Conservation (phyloP, 805 yeast species). For the Jamesozyma gamospora region DNA sequence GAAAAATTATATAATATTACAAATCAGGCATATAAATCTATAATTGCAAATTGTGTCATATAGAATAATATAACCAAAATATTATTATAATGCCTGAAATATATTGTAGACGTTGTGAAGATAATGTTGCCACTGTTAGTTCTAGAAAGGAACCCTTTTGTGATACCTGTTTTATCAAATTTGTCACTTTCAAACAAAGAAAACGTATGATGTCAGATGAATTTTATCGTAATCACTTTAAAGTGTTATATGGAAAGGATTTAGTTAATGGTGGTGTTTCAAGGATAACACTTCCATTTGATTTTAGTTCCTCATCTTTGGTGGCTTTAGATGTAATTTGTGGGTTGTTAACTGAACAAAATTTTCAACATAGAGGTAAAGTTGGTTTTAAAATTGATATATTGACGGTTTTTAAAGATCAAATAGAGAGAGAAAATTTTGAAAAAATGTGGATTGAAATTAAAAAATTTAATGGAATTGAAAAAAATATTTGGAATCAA, state of each 20-base stretch:
- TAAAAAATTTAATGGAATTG: slow-evolving; percentile 6
- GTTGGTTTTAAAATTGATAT: slow-evolving; percentile 58
- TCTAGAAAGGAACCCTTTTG: slow-evolving; percentile 29
- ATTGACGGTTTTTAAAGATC: slow-evolving; percentile 28
- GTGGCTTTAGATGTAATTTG: slow-evolving; percentile 59
- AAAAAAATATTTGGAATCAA: slow-evolving; percentile 21
- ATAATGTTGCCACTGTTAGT: slow-evolving; percentile 10
- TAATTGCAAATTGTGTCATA: too few relatives aligned
- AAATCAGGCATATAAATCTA: too few relatives aligned
- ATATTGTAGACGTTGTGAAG: slow-evolving; percentile 20
- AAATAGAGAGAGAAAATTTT: slow-evolving; percentile 10
- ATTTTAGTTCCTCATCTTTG: slow-evolving; percentile 54
- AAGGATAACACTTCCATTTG: slow-evolving; percentile 48
- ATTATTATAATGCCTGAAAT: background rate
- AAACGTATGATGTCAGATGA: slow-evolving; percentile 61
- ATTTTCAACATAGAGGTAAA: slow-evolving; percentile 47
- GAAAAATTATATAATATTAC: background rate
- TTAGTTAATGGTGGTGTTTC: slow-evolving; percentile 9
- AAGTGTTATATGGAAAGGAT: slow-evolving; percentile 33
- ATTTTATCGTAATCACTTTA: slow-evolving; percentile 59
- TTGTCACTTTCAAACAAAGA: slow-evolving; percentile 70
- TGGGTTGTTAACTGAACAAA: slow-evolving; percentile 54
- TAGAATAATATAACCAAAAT: too few relatives aligned
- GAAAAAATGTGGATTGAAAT: slow-evolving; percentile 10
- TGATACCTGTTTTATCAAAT: slow-evolving; percentile 52